Percentiles rank a stretch among this genome's conserved stretches.
These are phyloP conservation scores for Rhodomyrtus psidioides DNA, from an alignment of 441 rosid species.

Conservation along the genomic window DNA sequence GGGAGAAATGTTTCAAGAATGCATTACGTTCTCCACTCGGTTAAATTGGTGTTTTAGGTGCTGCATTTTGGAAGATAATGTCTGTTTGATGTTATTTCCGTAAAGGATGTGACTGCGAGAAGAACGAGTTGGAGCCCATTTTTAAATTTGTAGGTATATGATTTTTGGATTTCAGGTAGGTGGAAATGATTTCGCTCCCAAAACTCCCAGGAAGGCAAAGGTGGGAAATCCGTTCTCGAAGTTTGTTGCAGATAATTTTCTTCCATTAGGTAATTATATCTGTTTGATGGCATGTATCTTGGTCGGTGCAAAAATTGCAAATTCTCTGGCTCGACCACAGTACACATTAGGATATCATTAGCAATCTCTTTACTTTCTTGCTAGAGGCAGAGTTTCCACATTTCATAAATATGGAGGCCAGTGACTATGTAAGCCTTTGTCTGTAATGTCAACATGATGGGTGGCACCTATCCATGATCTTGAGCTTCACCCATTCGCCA, in stretches of 20 bases:
- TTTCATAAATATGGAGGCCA: background rate
- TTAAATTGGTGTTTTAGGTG: background rate
- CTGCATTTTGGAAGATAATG: background rate
- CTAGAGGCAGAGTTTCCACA: background rate
- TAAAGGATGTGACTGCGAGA: background rate
- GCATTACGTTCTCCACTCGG: background rate
- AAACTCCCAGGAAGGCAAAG: slow-evolving; percentile 11
- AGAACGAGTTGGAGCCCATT: background rate
- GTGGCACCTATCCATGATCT: background rate
- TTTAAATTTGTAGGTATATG: background rate
- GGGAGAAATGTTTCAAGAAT: background rate
- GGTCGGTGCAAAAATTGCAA: background rate
- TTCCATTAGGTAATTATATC: slow-evolving; percentile 53
- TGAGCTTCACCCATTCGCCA: background rate
- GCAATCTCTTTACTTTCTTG: background rate
- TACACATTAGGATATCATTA: background rate
- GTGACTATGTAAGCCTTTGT: background rate
- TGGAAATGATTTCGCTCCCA: slow-evolving; percentile 18
- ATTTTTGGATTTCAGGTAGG: slow-evolving; percentile 21
- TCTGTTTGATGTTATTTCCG: background rate
- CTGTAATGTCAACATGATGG: background rate
- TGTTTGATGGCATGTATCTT: background rate
- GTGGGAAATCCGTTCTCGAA: slow-evolving; percentile 37
- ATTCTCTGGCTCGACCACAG: background rate
- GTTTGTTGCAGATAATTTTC: slow-evolving; percentile 57